Base-by-base conservation (phyloP, 352 stramenopile genomes). In the Pythium myriotylum region DNA sequence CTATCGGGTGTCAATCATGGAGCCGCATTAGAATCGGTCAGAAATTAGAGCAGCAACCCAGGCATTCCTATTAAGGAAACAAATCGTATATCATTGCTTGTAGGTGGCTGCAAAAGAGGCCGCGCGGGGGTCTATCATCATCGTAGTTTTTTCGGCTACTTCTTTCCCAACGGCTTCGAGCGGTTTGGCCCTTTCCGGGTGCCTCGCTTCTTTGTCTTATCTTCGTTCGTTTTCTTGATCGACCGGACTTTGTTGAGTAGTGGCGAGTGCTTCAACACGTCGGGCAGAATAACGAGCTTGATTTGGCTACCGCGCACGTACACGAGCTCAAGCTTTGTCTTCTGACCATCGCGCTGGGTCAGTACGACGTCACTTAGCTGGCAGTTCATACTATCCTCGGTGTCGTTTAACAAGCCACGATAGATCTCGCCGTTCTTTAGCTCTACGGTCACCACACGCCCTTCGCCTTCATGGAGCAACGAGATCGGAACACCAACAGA, bases 381-480 rank as follows among this genome's bases (percentile, higher is more conserved):
- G 73, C 97, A 97, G 76, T 99, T 99, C 97, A 99, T 99, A 50
- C 94, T 98, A 72, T 96, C 88, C 68, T 96, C 88, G 57, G 82
- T 94, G 65, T 95, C 84, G 16, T 74, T 65, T 43, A 96, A 64
- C 52, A 93, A 73, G 5, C 88, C 88, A 41, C 85, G 81, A 65
- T 96, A 96, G 54, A 94, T 88, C 59, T 95, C 87, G 33, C 88
- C 86, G 39, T 94, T 94, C 80, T 94, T 95, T 22, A 94, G 81
- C 75, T 96, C 88, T 19, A 95, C 68, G 7, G 86, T 95, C 59
- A 96, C 85, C 20, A 72, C 82, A 53, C 86, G 81, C 48, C 88
- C 88, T 62, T 96, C 88, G 35, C 85, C 86, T 55, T 96, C 88
- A 60, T 96, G 88, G 61, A 96, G 76, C 68, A 96, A 72, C 65